Percentiles rank a stretch among this genome's conserved stretches.
Conservation (phyloP, 1,284 basidiomycete genomes). For the Tremellales sp. region DNA sequence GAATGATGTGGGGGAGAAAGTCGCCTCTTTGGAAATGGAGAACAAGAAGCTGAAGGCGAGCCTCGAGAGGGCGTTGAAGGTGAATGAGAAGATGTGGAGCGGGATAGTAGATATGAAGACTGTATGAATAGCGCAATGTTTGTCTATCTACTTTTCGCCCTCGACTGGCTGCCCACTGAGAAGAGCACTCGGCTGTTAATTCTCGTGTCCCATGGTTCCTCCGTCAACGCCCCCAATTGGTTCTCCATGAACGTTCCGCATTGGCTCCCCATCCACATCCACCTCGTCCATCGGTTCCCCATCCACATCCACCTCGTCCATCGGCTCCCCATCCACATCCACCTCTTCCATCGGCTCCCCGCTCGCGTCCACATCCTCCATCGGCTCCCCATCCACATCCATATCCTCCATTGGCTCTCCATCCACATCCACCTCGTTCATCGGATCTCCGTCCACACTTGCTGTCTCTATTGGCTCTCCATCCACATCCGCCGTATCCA, state of each 20-base stretch:
- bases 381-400: conserved; percentile 51
- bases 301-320: conserved; percentile 50
- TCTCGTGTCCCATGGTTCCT: no score
- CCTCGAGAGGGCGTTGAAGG: conserved; percentile 70
- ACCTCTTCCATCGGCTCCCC: conserved; percentile 32
- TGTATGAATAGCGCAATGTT: conserved; percentile 8
- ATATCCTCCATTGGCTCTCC: conserved; percentile 39
- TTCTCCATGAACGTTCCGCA: conserved; percentile 13
- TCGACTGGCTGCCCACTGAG: no score
- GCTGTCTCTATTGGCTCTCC: conserved; percentile 32
- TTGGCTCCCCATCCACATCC: conserved; percentile 51
- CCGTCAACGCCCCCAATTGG: not conserved
- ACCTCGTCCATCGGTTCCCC: conserved; percentile 39
- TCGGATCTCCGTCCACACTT: conserved; percentile 31
- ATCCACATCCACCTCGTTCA: conserved; percentile 50
- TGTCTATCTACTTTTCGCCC: no score
- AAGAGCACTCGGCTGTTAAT: no score
- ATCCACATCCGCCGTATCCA: conserved; percentile 45
- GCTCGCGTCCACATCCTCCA: conserved; percentile 41
- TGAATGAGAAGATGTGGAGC: conserved; percentile 89
- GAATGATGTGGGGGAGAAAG: conserved; percentile 8
- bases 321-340: conserved; percentile 31
- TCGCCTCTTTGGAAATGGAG: conserved; percentile 67
- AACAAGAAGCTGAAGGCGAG: conserved; percentile 62
- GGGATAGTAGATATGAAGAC: conserved; percentile 52